Evolutionary conservation across 192 early-diverging fungal species (phyloP), one percentile per base, ranked within the genome.

Genomic region (Chytriomyces hyalinus): DNA sequence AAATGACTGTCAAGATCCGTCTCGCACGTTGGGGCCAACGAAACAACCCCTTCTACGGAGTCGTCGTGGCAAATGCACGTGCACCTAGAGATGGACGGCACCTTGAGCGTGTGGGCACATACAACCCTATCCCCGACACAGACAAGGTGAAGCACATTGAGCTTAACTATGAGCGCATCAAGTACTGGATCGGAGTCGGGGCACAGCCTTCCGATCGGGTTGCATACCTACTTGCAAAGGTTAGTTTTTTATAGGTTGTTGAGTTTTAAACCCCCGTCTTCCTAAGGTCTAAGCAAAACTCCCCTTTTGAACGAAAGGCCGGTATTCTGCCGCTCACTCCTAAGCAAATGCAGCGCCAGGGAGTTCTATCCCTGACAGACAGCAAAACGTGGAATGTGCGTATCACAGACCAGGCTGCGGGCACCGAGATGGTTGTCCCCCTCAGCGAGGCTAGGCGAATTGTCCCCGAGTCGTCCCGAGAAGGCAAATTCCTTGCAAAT

Each of bases 101-200:
- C 69, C 86, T 99, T 49, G 97, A 98, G 81, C 84, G 91, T 70
- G 86, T 99, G 45, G 97, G 97, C 75, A 94, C 92, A 28, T 99
- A 92, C 85, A 93, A 93, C 80, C 95, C 96, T 44, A 82, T 95
- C 59, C 94, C 96, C 1, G 82, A 83, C 75, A 62, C 50, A 43
- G 82, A 91, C 17, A 26, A 44, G 6, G 83, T 90, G 65, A 98
- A 98, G 82, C 92, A 93, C 51, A 84, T 99, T 53, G 91, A 93
- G 48, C 84, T 97, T 64, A 91, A 97, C 77, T 87, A 91, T 82
- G 93, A 92, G 49, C 91, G 96, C 47, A 92, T 93, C 81, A 97
- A 98, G 83, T 96, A 99, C 83, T 99, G 97, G 97, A 83, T 99
- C 59, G 93, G 92, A 20, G 94, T 95, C 26, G 97, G 97, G 8